phyloP scores from a whole-genome alignment of 208 protist genomes.

The Leishmania guyanensis region DNA sequence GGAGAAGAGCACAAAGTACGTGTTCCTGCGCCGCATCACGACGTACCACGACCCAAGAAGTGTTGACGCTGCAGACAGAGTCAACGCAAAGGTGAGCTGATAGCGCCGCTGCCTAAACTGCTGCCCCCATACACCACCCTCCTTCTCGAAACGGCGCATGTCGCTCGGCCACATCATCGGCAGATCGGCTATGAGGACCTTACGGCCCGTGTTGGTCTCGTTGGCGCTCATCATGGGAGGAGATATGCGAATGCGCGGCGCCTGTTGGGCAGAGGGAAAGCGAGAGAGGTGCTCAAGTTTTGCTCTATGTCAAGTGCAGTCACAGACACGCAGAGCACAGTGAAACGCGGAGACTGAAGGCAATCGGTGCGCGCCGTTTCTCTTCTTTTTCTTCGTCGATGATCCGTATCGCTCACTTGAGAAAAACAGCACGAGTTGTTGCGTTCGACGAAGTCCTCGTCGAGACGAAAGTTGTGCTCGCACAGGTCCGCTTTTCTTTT shows the following conservation, averaged over 20 bases:
- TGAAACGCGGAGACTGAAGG: background rate
- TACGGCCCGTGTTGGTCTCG: constrained; percentile 39
- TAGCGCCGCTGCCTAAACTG: constrained; percentile 79
- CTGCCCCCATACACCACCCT: constrained; percentile 82
- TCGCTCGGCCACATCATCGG: constrained; percentile 91
- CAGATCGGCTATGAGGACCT: constrained; percentile 80
- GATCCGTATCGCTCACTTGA: background rate
- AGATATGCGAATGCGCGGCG: background rate
- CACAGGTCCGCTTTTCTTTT: background rate
- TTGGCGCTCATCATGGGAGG: constrained; percentile 26
- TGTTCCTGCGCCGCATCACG: constrained; percentile 68
- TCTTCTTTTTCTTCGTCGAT: no score
- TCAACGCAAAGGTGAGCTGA: constrained; percentile 75
- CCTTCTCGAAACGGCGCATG: constrained; percentile 78
- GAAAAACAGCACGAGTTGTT: background rate
- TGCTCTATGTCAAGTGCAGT: background rate
- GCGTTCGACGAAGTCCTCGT: no score
- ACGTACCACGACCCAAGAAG: constrained; percentile 67
- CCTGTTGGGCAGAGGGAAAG: background rate
- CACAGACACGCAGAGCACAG: background rate
- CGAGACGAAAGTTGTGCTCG: no score
- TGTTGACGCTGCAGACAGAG: constrained; percentile 41
- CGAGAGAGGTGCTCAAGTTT: background rate
- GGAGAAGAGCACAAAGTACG: constrained; percentile 77
- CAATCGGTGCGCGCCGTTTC: no score